A percentile compares a stretch with the other conserved stretches of the same genome.
These are phyloP conservation scores for Pichia sp. DNA, from an alignment of 1,139 yeast genomes.

Conservation along the genomic window DNA sequence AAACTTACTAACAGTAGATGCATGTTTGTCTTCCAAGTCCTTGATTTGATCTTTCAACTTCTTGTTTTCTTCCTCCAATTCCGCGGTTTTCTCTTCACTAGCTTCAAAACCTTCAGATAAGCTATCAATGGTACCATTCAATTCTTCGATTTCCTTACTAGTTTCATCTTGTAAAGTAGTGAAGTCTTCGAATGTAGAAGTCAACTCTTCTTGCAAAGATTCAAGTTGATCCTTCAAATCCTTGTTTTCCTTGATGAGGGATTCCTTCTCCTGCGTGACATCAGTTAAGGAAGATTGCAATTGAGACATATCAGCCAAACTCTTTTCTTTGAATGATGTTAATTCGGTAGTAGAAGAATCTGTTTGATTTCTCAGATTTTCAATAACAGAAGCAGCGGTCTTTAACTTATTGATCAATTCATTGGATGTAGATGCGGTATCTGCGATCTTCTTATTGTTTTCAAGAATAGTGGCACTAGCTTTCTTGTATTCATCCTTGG, in stretches of 20 bases:
- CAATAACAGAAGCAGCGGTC: constrained; percentile 46
- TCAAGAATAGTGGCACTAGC: constrained; percentile 34
- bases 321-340: constrained; percentile 12
- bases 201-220: constrained; percentile 24
- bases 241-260: constrained; percentile 13
- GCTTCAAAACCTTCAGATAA: constrained; percentile 28
- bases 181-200: constrained; percentile 21
- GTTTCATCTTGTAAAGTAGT: constrained; percentile 20
- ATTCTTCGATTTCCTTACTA: constrained; percentile 20
- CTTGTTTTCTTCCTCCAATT: constrained; percentile 14
- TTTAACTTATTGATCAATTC: constrained; percentile 45
- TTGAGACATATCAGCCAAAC: constrained; percentile 17
- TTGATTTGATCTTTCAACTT: constrained; percentile 6
- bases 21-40: constrained; percentile 1
- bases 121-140: constrained; percentile 19
- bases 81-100: constrained; percentile 21
- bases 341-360: constrained; percentile 20
- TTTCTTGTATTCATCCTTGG: constrained; percentile 31
- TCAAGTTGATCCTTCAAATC: constrained; percentile 13
- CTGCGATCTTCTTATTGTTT: constrained; percentile 37
- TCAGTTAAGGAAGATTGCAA: constrained; percentile 11
- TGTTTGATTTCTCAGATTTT: constrained; percentile 36
- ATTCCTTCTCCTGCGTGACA: constrained; percentile 12
- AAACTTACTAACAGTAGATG: background rate
- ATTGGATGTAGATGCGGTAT: constrained; percentile 39